phyloP scores from a whole-genome alignment of 495 filamentous ascomycete genomes.

The Daldinia decipiens region DNA sequence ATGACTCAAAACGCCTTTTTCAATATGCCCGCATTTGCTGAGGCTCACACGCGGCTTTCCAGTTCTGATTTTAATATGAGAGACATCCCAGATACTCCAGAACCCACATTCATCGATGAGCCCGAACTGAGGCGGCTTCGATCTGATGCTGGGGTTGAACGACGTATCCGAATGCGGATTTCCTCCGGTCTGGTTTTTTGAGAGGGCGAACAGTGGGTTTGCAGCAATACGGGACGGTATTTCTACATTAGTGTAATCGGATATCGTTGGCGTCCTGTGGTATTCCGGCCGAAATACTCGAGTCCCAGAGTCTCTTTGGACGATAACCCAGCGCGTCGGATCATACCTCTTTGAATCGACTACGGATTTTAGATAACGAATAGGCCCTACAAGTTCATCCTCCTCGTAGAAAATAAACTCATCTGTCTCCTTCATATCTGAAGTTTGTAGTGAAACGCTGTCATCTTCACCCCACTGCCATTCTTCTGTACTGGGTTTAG shows the following conservation, averaged over 20 bases:
- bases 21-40: constrained; percentile 43
- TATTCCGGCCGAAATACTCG: constrained; percentile 69
- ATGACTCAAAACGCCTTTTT: constrained; percentile 36
- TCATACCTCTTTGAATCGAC: constrained; percentile 58
- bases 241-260: constrained; percentile 11
- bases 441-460: constrained; percentile 51
- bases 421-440: constrained; percentile 44
- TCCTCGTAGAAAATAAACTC: constrained; percentile 64
- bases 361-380: constrained; percentile 75
- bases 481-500: constrained; percentile 53
- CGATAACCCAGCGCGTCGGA: constrained; percentile 67
- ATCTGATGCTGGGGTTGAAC: constrained; percentile 79
- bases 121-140: constrained; percentile 66
- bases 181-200: constrained; percentile 64
- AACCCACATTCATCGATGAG: constrained; percentile 76
- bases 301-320: constrained; percentile 66
- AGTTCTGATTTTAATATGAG: constrained; percentile 35
- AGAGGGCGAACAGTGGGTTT: constrained; percentile 69
- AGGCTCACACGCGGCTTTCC: constrained; percentile 21
- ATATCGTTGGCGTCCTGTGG: constrained; percentile 36
- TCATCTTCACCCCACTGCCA: constrained; percentile 59
- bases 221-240: constrained; percentile 65
- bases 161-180: constrained; percentile 73
- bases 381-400: constrained; percentile 62
- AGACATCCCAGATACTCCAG: constrained; percentile 82